Evolutionary conservation across 2,329 filamentous ascomycete genomes (phyloP).

Genomic region (Phoma sp.): DNA sequence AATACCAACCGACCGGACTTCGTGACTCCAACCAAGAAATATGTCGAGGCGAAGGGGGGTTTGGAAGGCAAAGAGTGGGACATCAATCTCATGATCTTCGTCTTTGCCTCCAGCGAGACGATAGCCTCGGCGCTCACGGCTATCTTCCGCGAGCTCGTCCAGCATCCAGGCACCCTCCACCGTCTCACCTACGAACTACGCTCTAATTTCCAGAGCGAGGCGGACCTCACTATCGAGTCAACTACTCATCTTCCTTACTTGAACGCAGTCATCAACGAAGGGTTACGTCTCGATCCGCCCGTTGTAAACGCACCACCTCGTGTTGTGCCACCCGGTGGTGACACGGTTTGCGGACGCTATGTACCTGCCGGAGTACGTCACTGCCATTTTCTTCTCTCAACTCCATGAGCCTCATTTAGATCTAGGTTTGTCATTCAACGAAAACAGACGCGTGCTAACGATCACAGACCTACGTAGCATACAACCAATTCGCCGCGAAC

Average conservation of each 20-base stretch:
- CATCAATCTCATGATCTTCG: conserved; percentile 46
- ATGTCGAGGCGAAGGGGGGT: conserved; percentile 25
- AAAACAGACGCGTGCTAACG: background rate
- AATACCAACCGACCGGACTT: conserved; percentile 35
- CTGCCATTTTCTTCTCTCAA: background rate
- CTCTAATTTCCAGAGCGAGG: conserved; percentile 25
- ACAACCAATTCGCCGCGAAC: conserved; percentile 38
- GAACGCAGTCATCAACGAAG: conserved; percentile 48
- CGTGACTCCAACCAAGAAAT: conserved; percentile 34
- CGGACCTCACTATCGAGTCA: conserved; percentile 30
- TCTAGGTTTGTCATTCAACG: background rate
- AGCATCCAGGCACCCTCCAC: conserved; percentile 34
- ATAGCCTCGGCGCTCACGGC: conserved; percentile 49
- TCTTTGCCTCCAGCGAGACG: conserved; percentile 55
- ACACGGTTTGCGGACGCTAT: conserved; percentile 28
- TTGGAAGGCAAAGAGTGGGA: conserved; percentile 46
- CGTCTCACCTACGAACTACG: conserved; percentile 35
- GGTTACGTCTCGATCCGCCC: conserved; percentile 40
- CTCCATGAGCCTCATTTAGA: background rate
- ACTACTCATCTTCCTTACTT: conserved; percentile 34
- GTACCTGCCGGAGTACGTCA: conserved; percentile 31
- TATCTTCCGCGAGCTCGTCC: conserved; percentile 42
- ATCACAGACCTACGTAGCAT: conserved; percentile 34
- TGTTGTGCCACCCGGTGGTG: conserved; percentile 31
- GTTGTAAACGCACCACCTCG: conserved; percentile 26